Evolutionary conservation across 2,329 filamentous ascomycete species (phyloP).

Genomic region (Aspergillus persii): DNA sequence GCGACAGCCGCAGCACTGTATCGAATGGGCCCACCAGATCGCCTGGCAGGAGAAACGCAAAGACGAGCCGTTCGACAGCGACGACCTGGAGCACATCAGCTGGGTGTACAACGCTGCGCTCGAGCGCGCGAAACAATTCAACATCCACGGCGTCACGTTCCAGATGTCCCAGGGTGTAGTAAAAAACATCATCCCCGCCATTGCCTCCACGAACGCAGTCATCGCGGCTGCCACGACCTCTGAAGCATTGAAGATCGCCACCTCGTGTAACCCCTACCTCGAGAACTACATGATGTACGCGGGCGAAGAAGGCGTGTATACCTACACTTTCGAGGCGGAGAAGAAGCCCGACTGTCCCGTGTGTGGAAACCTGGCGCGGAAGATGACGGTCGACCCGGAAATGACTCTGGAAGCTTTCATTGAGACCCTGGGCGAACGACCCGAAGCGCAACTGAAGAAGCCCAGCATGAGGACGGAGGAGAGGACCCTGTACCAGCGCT

Average conservation of each 20-base stretch:
- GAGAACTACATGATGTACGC: conserved; percentile 99
- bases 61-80: conserved; percentile 84
- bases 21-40: conserved; percentile 98
- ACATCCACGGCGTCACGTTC: conserved; percentile 90
- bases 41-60: conserved; percentile 88
- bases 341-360: conserved; percentile 94
- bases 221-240: conserved; percentile 95
- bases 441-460: conserved; percentile 91
- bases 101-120: conserved; percentile 91
- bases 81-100: conserved; percentile 94
- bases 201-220: conserved; percentile 95
- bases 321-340: conserved; percentile 93
- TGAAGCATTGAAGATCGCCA: conserved; percentile 92
- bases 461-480: conserved; percentile 78
- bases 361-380: conserved; percentile 78
- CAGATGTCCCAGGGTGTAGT: conserved; percentile 94
- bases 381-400: conserved; percentile 67
- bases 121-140: conserved; percentile 78
- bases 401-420: conserved; percentile 79
- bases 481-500: conserved; percentile 88
- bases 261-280: conserved; percentile 74
- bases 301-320: conserved; percentile 92
- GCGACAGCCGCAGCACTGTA: conserved; percentile 93
- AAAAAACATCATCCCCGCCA: conserved; percentile 98
- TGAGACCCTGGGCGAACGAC: conserved; percentile 75